These are phyloP conservation scores for Cutaneotrichosporon mucoides DNA, from an alignment of 1,284 basidiomycete species.

Conservation along the genomic window DNA sequence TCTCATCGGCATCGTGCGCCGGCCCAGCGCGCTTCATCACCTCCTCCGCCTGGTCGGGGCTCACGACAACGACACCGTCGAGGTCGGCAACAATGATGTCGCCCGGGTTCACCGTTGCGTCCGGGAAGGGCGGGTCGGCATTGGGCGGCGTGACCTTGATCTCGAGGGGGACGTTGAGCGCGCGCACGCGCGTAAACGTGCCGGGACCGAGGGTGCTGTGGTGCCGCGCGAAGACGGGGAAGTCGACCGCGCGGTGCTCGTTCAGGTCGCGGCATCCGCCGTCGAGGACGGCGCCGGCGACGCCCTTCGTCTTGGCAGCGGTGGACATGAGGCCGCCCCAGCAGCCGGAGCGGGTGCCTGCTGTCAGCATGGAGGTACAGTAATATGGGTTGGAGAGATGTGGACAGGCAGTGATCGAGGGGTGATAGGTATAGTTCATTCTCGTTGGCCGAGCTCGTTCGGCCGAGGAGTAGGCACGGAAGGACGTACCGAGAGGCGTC, in stretches of 20 bases:
- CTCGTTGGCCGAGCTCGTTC: neutral
- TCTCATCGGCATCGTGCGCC: slow-evolving; percentile 65
- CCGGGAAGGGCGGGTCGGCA: slow-evolving; percentile 43
- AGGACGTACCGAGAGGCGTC: slow-evolving; percentile 63
- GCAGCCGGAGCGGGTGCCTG: slow-evolving; percentile 34
- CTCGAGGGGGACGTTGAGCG: slow-evolving; percentile 67
- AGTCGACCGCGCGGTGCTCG: slow-evolving; percentile 48
- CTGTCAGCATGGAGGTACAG: neutral
- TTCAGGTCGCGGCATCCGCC: slow-evolving; percentile 51
- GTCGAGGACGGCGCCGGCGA: slow-evolving; percentile 50
- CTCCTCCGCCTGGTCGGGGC: slow-evolving; percentile 56
- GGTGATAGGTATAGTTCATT: neutral
- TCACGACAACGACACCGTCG: slow-evolving; percentile 85
- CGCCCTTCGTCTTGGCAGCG: slow-evolving; percentile 45
- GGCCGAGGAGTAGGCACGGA: neutral
- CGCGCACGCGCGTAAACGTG: slow-evolving; percentile 77
- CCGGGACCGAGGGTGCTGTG: slow-evolving; percentile 66
- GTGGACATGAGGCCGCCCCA: slow-evolving; percentile 53
- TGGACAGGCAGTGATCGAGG: neutral
- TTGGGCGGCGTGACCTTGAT: slow-evolving; percentile 50
- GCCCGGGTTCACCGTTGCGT: slow-evolving; percentile 63
- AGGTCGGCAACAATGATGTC: slow-evolving; percentile 82
- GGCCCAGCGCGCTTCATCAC: slow-evolving; percentile 62
- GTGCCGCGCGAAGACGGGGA: slow-evolving; percentile 39
- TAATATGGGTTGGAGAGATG: neutral